Evolutionary conservation across 176 grass and related monocot genomes (phyloP).

Genomic region (Oryza nivara): DNA sequence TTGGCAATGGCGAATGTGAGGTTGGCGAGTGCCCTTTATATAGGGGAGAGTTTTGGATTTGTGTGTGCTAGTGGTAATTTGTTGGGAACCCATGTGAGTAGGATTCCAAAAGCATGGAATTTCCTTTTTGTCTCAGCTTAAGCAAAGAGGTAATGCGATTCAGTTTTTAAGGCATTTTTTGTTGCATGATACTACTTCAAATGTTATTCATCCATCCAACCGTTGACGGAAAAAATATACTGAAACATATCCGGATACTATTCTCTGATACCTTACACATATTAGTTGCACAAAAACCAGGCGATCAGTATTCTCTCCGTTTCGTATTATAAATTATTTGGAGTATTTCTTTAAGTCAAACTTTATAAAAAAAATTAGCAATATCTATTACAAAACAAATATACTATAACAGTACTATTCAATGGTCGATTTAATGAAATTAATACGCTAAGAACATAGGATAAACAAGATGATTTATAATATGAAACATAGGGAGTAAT

Average conservation of each 20-base stretch:
- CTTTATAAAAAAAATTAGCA: too few species aligned
- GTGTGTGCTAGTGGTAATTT: neutral
- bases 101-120: conserved; percentile 11
- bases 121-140: conserved; percentile 4
- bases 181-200: neutral
- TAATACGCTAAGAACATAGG: too few species aligned
- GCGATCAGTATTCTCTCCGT: too few species aligned
- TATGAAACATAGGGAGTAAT: too few species aligned
- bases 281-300: too few species aligned
- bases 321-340: too few species aligned
- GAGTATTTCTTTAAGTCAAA: too few species aligned
- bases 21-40: conserved; percentile 17
- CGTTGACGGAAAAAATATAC: neutral
- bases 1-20: neutral
- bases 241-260: neutral
- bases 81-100: neutral
- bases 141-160: conserved; percentile 11
- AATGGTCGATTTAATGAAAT: too few species aligned
- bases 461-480: too few species aligned
- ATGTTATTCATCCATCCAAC: neutral
- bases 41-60: neutral
- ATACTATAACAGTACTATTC: too few species aligned
- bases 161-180: conserved; percentile 1
- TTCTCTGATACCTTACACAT: neutral
- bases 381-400: too few species aligned